phyloP scores from a whole-genome alignment of 192 early-diverging fungal species.

The Coemansia sp. region DNA sequence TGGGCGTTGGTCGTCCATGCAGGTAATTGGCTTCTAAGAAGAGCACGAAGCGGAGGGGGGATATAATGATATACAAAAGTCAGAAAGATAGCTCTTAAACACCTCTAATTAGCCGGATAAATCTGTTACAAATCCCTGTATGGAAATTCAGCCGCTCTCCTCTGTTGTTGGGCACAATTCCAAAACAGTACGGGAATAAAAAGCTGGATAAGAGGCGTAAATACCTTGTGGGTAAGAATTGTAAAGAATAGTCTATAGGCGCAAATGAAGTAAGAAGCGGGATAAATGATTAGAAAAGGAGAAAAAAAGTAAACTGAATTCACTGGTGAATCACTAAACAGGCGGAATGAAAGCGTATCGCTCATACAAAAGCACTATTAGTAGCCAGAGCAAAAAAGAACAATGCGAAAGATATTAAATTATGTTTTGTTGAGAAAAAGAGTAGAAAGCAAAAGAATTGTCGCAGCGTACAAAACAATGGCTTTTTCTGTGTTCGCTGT shows the following conservation, averaged over 20 bases:
- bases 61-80: background rate
- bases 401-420: no score
- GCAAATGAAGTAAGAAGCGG: background rate
- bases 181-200: background rate
- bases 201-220: background rate
- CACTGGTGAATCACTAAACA: background rate
- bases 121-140: background rate
- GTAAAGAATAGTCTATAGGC: background rate
- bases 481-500: background rate
- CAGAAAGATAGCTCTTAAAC: background rate
- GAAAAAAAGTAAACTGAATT: background rate
- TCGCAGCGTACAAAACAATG: background rate
- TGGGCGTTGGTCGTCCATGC: conserved; percentile 32
- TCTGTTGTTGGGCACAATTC: background rate
- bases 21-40: background rate
- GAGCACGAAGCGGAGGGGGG: background rate
- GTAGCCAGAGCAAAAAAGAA: background rate
- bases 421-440: no score
- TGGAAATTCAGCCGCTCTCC: background rate
- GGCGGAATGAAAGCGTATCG: background rate
- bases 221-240: background rate
- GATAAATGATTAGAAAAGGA: background rate
- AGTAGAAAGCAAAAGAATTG: conserved; percentile 6
- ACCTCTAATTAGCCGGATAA: background rate
- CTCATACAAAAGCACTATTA: background rate